Evolutionary conservation across 768 basidiomycete species (phyloP).

Genomic region (Termitomyces titanicus): DNA sequence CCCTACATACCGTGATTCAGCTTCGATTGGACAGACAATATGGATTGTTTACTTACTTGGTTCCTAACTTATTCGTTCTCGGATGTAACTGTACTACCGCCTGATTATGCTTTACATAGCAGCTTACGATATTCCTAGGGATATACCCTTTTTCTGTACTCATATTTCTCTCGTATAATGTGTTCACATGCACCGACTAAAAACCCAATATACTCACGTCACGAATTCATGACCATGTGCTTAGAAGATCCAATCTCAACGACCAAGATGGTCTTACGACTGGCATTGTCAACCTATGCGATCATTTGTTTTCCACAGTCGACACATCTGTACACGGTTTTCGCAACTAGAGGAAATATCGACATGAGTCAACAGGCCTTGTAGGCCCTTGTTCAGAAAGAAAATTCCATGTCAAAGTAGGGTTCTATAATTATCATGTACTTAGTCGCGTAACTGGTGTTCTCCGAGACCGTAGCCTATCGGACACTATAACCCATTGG

Average conservation of each 20-base stretch:
- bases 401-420: too few species aligned
- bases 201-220: background rate
- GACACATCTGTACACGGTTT: too few species aligned
- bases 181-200: background rate
- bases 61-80: background rate
- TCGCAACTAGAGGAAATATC: too few species aligned
- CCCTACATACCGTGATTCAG: background rate
- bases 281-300: background rate
- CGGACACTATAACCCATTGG: too few species aligned
- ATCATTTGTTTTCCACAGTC: too few species aligned
- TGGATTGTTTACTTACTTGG: background rate
- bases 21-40: background rate
- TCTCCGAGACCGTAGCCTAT: too few species aligned
- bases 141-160: slow-evolving; percentile 1
- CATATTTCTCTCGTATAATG: slow-evolving; percentile 1
- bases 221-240: background rate
- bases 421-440: too few species aligned
- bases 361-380: too few species aligned
- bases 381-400: too few species aligned
- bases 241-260: background rate
- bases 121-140: slow-evolving; percentile 3
- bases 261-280: too few species aligned
- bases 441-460: too few species aligned
- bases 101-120: background rate
- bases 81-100: slow-evolving; percentile 7